A percentile compares a stretch with the other conserved stretches of the same genome.
Evolutionary conservation across 2,329 filamentous ascomycete species (phyloP).

Genomic region (Rosellinia necatrix): DNA sequence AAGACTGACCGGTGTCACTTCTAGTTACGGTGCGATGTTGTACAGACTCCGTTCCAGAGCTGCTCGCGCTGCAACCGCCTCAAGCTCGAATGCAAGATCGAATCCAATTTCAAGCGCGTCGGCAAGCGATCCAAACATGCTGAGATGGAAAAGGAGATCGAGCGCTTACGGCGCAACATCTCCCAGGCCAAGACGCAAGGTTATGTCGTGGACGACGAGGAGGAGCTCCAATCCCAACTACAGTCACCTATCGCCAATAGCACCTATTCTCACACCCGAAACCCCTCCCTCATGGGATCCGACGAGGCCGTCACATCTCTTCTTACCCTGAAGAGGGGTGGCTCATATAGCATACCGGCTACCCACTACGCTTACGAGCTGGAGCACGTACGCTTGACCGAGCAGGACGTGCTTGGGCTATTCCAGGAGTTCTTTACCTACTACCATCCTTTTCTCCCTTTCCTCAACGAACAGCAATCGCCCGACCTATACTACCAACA

Average conservation of each 20-base stretch:
- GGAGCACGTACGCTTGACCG: constrained; percentile 66
- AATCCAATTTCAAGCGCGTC: constrained; percentile 84
- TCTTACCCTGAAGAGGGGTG: constrained; percentile 68
- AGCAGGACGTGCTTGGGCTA: constrained; percentile 65
- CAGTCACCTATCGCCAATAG: constrained; percentile 64
- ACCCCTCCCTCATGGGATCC: constrained; percentile 68
- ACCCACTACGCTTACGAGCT: constrained; percentile 64
- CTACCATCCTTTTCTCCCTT: constrained; percentile 79
- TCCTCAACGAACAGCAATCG: constrained; percentile 68
- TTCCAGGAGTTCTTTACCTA: constrained; percentile 76
- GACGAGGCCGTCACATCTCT: constrained; percentile 71
- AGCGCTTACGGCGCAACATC: constrained; percentile 66
- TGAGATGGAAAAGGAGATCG: constrained; percentile 85
- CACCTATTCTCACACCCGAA: constrained; percentile 63
- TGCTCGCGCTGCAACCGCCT: constrained; percentile 80
- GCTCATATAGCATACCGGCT: constrained; percentile 60
- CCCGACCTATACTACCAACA: constrained; percentile 79
- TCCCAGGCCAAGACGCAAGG: constrained; percentile 64
- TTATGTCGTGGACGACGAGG: constrained; percentile 58
- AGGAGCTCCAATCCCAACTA: constrained; percentile 58
- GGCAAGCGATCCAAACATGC: constrained; percentile 83
- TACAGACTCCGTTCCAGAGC: constrained; percentile 77
- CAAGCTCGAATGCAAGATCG: constrained; percentile 82
- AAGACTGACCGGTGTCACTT: constrained; percentile 25
- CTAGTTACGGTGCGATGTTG: constrained; percentile 75